Conservation (phyloP, 176 grass and related monocot species). For the Areca catechu region DNA sequence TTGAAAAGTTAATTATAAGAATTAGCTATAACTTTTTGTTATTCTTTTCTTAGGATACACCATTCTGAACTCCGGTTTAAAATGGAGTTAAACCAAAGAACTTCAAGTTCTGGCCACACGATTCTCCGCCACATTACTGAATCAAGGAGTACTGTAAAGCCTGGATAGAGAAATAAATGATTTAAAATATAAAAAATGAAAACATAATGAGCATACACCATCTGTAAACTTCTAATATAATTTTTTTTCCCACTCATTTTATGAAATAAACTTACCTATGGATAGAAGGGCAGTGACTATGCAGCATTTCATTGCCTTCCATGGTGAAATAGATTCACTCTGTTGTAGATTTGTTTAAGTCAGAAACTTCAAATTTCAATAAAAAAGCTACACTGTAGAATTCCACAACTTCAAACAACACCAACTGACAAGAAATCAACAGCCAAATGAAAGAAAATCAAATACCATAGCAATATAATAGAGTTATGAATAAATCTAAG, state of each 20-base stretch:
- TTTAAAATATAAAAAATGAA: conserved; percentile 5
- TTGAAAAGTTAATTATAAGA: too few species aligned
- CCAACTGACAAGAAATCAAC: too few species aligned
- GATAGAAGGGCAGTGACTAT: conserved; percentile 41
- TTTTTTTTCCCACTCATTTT: not conserved
- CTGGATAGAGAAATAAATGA: conserved; percentile 26
- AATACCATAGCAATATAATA: too few species aligned
- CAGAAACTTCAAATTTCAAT: not conserved
- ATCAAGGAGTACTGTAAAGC: conserved; percentile 56
- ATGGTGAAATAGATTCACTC: conserved; percentile 63
- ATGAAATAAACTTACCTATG: conserved; percentile 47
- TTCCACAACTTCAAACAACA: too few species aligned
- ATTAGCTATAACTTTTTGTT: too few species aligned
- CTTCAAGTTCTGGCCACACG: conserved; percentile 95
- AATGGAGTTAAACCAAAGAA: conserved; percentile 97
- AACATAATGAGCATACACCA: too few species aligned
- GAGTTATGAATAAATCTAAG: too few species aligned
- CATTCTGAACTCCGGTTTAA: conserved; percentile 92
- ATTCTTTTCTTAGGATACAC: conserved; percentile 69
- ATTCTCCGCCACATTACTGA: conserved; percentile 80
- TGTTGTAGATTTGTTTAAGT: conserved; percentile 9
- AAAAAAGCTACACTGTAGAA: too few species aligned
- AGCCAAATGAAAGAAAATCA: too few species aligned
- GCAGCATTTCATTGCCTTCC: conserved; percentile 68
- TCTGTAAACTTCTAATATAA: too few species aligned